These are phyloP conservation scores for Pseudogymnoascus sp. DNA, from an alignment of 2,329 filamentous ascomycete species.

Conservation along the genomic window DNA sequence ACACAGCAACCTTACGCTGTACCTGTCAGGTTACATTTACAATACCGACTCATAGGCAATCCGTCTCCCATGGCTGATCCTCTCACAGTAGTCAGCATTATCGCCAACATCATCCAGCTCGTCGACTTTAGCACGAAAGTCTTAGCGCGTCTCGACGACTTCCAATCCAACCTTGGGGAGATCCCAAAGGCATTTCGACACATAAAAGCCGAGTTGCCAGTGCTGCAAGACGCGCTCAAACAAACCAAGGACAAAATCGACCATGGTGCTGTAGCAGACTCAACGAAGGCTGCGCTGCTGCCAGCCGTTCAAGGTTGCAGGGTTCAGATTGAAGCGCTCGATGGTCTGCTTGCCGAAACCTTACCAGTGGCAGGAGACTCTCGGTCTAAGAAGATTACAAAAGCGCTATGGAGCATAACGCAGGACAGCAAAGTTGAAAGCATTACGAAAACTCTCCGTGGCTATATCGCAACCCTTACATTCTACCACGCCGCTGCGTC, in stretches of 20 bases:
- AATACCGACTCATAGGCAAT: too few relatives aligned
- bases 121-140: slow-evolving; percentile 12
- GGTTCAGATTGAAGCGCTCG: slow-evolving; percentile 8
- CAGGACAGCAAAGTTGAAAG: too few relatives aligned
- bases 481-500: too few relatives aligned
- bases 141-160: slow-evolving; percentile 8
- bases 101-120: slow-evolving; percentile 17
- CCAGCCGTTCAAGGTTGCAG: slow-evolving; percentile 7
- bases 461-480: too few relatives aligned
- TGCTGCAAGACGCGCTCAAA: slow-evolving; percentile 7
- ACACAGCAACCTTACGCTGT: too few relatives aligned
- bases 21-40: too few relatives aligned
- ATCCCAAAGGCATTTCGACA: slow-evolving; percentile 6
- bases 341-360: too few relatives aligned
- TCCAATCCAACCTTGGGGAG: slow-evolving; percentile 1
- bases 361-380: too few relatives aligned
- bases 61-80: too few relatives aligned
- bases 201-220: slow-evolving; percentile 7
- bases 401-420: too few relatives aligned
- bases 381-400: too few relatives aligned
- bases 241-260: background rate
- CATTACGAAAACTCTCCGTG: too few relatives aligned
- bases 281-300: slow-evolving; percentile 2
- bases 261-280: background rate
- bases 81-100: slow-evolving; percentile 14